Evolutionary conservation across 2,329 filamentous ascomycete species (phyloP), one percentile per base, ranked within the genome.

Genomic region (Myriosclerotinia scirpicola): DNA sequence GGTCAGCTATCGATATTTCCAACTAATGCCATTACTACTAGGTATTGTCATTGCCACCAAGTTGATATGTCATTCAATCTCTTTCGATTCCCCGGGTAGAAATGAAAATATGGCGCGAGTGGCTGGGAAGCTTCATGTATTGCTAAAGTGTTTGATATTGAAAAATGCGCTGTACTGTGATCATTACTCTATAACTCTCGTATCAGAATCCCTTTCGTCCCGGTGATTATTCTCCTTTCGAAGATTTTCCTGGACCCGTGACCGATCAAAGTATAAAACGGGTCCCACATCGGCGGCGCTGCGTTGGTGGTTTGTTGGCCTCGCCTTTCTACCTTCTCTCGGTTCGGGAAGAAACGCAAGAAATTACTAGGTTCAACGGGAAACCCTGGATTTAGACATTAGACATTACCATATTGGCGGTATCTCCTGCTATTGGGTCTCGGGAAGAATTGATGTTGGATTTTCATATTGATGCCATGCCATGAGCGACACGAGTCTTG

Each of bases 401-500:
- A 34, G 26, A 46, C 52, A 36, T 56, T 56, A 64, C 63, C 63
- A 59, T 59, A 40, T 59, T 30, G 63, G 40, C 63, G 63, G 63
- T 65, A 52, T 65, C 44, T 59, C 17, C 6, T 36, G 40, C 20
- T 44, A 40, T 65, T 59, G 54, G 63, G 54, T 65, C 54, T 65
- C 54, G 63, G 58, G 44, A 22, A 12, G 63, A n/a, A 20, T n/a
- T 2, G 22, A 44, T 3, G 1, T 36, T 34, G 17, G 20, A 34
- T 40, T 55, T 17, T 3, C 15, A 36, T 38, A 38, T 60, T 50
- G 44, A 60, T 60, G 46, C 34, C 44, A 60, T 60, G 46, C 34
- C 44, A 50, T 60, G 58, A 60, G 56, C 56, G 42, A 60, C 56
- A 60, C 56, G 60, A 63, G 60, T 52, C 38, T 52, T 54, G 46